These are phyloP conservation scores for Periconia macrospinosa DNA, from an alignment of 2,329 filamentous ascomycete genomes.

Conservation along the genomic window DNA sequence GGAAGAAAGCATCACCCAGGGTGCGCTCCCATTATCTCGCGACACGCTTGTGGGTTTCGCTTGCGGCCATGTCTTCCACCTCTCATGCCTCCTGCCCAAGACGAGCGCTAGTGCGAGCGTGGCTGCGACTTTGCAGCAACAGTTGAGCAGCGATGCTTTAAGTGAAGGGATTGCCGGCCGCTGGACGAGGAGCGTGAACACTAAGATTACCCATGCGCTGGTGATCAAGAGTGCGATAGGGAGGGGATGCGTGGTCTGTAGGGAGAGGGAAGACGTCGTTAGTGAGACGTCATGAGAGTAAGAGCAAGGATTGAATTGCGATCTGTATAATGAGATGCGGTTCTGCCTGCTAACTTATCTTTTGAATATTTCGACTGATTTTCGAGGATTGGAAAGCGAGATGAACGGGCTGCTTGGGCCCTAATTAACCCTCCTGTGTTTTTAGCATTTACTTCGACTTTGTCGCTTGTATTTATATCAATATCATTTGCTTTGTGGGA, in stretches of 20 bases:
- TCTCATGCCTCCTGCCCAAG: conserved; percentile 66
- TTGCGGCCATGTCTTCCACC: conserved; percentile 80
- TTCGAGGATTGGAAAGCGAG: too few species aligned
- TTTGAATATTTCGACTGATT: too few species aligned
- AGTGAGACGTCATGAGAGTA: conserved; percentile 3
- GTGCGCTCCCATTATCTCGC: conserved; percentile 29
- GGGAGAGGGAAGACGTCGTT: conserved; percentile 28
- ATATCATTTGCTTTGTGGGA: too few species aligned
- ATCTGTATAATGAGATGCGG: too few species aligned
- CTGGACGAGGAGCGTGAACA: conserved; percentile 68
- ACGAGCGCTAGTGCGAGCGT: conserved; percentile 46
- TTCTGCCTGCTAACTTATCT: too few species aligned
- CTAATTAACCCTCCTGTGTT: too few species aligned
- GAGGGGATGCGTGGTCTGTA: conserved; percentile 42
- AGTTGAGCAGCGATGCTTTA: conserved; percentile 42
- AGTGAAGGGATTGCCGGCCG: conserved; percentile 44
- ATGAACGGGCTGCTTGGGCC: too few species aligned
- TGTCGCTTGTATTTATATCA: too few species aligned
- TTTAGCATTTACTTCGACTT: too few species aligned
- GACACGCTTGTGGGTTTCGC: conserved; percentile 79
- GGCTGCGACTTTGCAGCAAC: conserved; percentile 49
- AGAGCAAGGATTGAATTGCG: not conserved
- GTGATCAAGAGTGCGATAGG: conserved; percentile 77
- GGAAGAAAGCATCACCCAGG: conserved; percentile 28
- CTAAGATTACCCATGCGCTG: conserved; percentile 63